Conservation (phyloP, 441 rosid species). For the Euphorbia schlechtendalii region DNA sequence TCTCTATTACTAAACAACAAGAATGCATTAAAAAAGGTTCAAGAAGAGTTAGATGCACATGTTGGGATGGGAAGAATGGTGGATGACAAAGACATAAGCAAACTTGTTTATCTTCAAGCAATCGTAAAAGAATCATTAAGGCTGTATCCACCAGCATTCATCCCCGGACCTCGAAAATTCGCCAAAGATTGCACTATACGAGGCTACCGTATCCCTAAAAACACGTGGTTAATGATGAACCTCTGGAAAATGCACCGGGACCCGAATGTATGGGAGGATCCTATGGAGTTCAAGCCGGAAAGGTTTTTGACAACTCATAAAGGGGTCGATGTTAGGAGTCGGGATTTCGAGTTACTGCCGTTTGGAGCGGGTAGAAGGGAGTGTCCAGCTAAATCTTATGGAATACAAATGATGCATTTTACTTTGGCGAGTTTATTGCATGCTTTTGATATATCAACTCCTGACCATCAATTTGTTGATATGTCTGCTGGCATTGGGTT, state of each 20-base stretch:
- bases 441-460: not conserved
- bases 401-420: too few species aligned
- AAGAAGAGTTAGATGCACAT: not conserved
- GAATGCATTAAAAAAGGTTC: not conserved
- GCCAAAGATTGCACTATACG: not conserved
- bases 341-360: not conserved
- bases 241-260: not conserved
- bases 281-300: not conserved
- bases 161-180: not conserved
- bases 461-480: not conserved
- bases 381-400: too few species aligned
- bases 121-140: not conserved
- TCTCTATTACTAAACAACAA: not conserved
- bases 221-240: not conserved
- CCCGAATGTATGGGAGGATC: not conserved
- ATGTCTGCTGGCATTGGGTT: not conserved
- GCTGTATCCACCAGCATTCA: not conserved
- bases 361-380: too few species aligned
- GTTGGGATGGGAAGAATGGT: not conserved
- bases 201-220: not conserved
- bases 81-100: not conserved
- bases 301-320: too few species aligned
- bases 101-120: not conserved
- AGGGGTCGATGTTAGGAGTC: not conserved
- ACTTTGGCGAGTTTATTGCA: too few species aligned